Conservation (phyloP, 1,284 basidiomycete genomes). For the Tremellales sp. region DNA sequence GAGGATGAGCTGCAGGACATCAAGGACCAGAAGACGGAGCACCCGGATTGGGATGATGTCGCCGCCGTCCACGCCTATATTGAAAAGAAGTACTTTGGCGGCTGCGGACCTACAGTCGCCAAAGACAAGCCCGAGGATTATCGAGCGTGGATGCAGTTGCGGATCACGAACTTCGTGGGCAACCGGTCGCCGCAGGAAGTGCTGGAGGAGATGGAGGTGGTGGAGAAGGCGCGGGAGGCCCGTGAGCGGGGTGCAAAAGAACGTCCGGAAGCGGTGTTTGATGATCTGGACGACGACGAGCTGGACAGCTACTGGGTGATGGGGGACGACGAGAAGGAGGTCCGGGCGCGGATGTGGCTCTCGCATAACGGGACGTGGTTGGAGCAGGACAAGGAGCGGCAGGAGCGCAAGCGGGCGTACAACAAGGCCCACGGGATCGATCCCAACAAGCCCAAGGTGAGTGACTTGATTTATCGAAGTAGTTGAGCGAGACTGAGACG, state of each 20-base stretch:
- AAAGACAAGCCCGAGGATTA: constrained; percentile 11
- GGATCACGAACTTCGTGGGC: too few species aligned
- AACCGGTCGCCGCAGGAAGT: constrained; percentile 35
- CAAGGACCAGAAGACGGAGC: constrained; percentile 6
- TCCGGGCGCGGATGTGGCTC: constrained; percentile 95
- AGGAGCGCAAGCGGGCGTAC: constrained; percentile 27
- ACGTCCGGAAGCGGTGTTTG: constrained; percentile 48
- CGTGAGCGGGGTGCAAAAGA: constrained; percentile 34
- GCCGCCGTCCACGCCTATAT: constrained; percentile 28
- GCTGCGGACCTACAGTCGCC: constrained; percentile 30
- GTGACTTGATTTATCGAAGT: constrained; percentile 1
- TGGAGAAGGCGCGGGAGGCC: constrained; percentile 45
- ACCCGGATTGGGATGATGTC: constrained; percentile 29
- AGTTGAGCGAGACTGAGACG: constrained; percentile 6
- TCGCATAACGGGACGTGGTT: constrained; percentile 93
- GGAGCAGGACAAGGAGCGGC: constrained; percentile 65
- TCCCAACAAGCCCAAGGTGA: constrained; percentile 28
- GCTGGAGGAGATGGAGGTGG: constrained; percentile 53
- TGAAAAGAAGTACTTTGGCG: constrained; percentile 29
- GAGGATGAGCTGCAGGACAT: constrained; percentile 9
- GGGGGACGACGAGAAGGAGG: constrained; percentile 76
- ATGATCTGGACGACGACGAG: constrained; percentile 87
- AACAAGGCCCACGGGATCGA: constrained; percentile 30
- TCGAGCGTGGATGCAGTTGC: constrained; percentile 27
- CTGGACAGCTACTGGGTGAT: constrained; percentile 75